Evolutionary conservation across 768 basidiomycete species (phyloP).

Genomic region (Panellus pusillus): DNA sequence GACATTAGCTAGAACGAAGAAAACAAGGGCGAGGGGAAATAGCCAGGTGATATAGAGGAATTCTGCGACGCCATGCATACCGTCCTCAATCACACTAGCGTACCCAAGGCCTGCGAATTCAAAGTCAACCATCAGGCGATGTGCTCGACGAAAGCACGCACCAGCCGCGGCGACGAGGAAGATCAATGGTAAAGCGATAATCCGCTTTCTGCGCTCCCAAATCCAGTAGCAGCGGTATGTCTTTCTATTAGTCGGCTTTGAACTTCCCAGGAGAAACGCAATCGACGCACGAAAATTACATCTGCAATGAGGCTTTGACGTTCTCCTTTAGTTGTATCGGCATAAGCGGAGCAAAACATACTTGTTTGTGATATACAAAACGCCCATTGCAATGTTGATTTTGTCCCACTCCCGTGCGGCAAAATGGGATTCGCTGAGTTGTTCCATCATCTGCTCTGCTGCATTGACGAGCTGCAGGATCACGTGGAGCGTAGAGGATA

Average conservation of each 20-base stretch:
- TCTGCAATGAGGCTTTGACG: conserved; percentile 28
- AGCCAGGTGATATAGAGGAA: conserved; percentile 14
- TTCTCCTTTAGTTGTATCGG: background rate
- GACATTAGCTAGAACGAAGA: conserved; percentile 20
- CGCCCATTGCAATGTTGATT: conserved; percentile 23
- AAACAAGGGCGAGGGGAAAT: conserved; percentile 9
- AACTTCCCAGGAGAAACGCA: background rate
- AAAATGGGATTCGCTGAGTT: background rate
- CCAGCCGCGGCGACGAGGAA: conserved; percentile 26
- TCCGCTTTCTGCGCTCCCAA: conserved; percentile 25
- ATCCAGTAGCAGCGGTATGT: conserved; percentile 30
- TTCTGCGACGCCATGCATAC: background rate
- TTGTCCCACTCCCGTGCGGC: background rate
- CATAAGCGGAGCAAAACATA: conserved; percentile 10
- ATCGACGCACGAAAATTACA: conserved; percentile 23
- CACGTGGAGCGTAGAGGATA: conserved; percentile 12
- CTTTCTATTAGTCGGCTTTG: conserved; percentile 9
- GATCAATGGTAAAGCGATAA: conserved; percentile 21
- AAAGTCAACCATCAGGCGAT: background rate
- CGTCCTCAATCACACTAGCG: conserved; percentile 12
- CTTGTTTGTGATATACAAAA: conserved; percentile 27
- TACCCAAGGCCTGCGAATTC: conserved; percentile 11
- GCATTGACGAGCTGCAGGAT: conserved; percentile 18
- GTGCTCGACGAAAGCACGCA: conserved; percentile 1
- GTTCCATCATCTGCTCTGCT: background rate